Evolutionary conservation across 176 grass and related monocot species (phyloP).

Genomic region (Raddia guianensis): DNA sequence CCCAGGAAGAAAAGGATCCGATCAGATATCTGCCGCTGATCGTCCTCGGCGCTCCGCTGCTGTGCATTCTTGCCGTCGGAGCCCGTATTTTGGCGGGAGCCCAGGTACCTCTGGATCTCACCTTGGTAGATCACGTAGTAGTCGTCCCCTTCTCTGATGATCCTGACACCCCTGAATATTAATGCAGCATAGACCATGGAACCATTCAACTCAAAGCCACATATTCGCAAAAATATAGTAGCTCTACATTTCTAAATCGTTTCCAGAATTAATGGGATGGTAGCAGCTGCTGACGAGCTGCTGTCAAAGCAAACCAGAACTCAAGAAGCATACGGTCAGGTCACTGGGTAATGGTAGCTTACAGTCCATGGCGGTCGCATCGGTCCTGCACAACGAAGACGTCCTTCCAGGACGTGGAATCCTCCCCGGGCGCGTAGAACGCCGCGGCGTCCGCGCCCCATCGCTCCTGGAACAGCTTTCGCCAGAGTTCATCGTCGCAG

Average conservation of each 20-base stretch:
- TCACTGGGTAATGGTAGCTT: slow-evolving; percentile 2
- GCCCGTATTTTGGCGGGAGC: slow-evolving; percentile 32
- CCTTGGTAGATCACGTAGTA: slow-evolving; percentile 91
- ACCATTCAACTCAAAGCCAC: not conserved
- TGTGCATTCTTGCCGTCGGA: not conserved
- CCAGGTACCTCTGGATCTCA: slow-evolving; percentile 76
- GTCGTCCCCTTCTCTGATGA: slow-evolving; percentile 81
- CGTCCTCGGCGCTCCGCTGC: not conserved
- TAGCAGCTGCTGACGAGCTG: no score
- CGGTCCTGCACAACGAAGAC: slow-evolving; percentile 78
- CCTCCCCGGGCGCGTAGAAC: slow-evolving; percentile 65
- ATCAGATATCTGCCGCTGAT: slow-evolving; percentile 58
- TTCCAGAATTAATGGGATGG: not conserved
- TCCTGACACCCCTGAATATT: slow-evolving; percentile 64
- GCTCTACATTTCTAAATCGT: not conserved
- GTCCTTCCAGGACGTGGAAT: slow-evolving; percentile 79
- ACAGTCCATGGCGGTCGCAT: slow-evolving; percentile 82
- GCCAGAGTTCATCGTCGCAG: slow-evolving; percentile 76
- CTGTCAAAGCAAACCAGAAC: no score
- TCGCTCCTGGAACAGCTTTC: slow-evolving; percentile 62
- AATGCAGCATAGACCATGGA: not conserved
- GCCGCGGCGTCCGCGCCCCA: slow-evolving; percentile 66
- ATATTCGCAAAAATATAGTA: not conserved
- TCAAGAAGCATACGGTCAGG: no score
- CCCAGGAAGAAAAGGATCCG: slow-evolving; percentile 87